These are phyloP conservation scores for Pythium biforme DNA, from an alignment of 352 stramenopile species.

Conservation along the genomic window DNA sequence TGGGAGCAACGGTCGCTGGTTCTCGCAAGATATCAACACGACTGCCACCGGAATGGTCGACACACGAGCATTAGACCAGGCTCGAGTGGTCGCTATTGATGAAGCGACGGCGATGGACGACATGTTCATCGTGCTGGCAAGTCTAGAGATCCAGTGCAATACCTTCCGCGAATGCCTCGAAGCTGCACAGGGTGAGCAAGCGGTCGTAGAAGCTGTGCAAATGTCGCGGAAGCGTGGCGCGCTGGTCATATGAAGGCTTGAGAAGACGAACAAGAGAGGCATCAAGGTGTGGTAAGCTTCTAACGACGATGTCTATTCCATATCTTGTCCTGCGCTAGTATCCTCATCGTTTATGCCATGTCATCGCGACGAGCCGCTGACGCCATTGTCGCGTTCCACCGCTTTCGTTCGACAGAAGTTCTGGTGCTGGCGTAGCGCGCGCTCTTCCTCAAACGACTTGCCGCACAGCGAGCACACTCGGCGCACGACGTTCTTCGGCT, in stretches of 20 bases:
- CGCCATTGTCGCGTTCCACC: not conserved
- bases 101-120: constrained; percentile 40
- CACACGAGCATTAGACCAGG: not conserved
- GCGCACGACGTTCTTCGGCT: constrained; percentile 18
- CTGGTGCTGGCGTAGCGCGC: constrained; percentile 70
- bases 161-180: constrained; percentile 52
- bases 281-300: not conserved
- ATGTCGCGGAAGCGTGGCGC: constrained; percentile 29
- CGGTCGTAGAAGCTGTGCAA: constrained; percentile 26
- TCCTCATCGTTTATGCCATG: constrained; percentile 3
- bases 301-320: constrained; percentile 4
- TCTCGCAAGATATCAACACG: not conserved
- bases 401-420: constrained; percentile 53
- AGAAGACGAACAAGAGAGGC: not conserved
- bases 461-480: constrained; percentile 30
- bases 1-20: not conserved
- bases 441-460: constrained; percentile 64
- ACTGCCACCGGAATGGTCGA: not conserved
- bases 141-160: constrained; percentile 69
- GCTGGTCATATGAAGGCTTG: constrained; percentile 17
- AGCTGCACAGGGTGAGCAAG: constrained; percentile 36
- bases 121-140: constrained; percentile 58
- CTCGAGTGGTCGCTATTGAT: constrained; percentile 3
- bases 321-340: not conserved
- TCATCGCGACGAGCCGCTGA: constrained; percentile 8